Evolutionary conservation across 352 stramenopile species (phyloP).

Genomic region (Pythium chondricola): DNA sequence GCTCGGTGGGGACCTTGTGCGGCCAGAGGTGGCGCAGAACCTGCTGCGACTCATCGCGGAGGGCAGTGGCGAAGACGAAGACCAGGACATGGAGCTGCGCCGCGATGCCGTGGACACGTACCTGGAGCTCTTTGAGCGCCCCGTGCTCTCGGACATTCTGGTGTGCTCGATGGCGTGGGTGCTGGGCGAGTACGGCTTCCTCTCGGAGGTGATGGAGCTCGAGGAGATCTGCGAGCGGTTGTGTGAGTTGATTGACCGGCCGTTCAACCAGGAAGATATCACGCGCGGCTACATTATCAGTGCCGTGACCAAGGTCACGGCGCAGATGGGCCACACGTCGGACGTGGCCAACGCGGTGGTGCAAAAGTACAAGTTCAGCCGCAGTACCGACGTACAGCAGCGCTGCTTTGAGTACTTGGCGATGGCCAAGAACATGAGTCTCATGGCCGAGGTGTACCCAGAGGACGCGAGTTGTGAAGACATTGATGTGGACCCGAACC

Average conservation of each 20-base stretch:
- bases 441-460: slow-evolving; percentile 93
- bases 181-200: slow-evolving; percentile 98
- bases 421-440: slow-evolving; percentile 87
- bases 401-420: slow-evolving; percentile 98
- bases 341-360: slow-evolving; percentile 91
- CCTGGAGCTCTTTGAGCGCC: slow-evolving; percentile 92
- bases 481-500: slow-evolving; percentile 93
- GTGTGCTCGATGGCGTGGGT: slow-evolving; percentile 98
- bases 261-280: slow-evolving; percentile 82
- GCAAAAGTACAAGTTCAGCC: slow-evolving; percentile 95
- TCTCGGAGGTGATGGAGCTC: slow-evolving; percentile 90
- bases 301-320: slow-evolving; percentile 97
- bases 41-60: slow-evolving; percentile 97
- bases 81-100: slow-evolving; percentile 94
- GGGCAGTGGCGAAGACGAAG: slow-evolving; percentile 96
- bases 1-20: slow-evolving; percentile 95
- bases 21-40: slow-evolving; percentile 96
- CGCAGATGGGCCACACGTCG: slow-evolving; percentile 90
- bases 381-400: slow-evolving; percentile 96
- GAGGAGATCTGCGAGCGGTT: slow-evolving; percentile 94
- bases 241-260: slow-evolving; percentile 88
- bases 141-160: slow-evolving; percentile 93
- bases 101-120: slow-evolving; percentile 97
- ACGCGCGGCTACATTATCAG: slow-evolving; percentile 95
- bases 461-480: slow-evolving; percentile 95